Conservation (phyloP, 106 monocot genomes). For the Xerophyta viscosa region DNA sequence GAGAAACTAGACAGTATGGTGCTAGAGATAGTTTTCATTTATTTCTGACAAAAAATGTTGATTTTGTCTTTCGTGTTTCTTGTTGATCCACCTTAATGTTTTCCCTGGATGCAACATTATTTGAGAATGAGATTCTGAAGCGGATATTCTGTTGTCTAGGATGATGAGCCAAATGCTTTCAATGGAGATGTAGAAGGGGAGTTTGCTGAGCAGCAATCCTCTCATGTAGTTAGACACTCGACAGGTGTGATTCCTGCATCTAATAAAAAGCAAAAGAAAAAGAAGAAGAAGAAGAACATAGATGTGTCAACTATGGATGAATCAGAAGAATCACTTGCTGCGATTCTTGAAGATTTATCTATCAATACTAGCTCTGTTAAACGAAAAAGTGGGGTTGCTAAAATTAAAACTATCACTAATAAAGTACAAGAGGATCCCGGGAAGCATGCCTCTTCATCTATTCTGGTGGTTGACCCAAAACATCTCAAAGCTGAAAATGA, state of each 20-base stretch:
- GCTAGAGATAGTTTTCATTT: no score
- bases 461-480: constrained; percentile 72
- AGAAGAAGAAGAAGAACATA: constrained; percentile 88
- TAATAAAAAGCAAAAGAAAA: constrained; percentile 79
- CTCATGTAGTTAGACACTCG: constrained; percentile 14
- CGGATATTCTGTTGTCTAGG: constrained; percentile 28
- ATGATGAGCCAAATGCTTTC: constrained; percentile 39
- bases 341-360: constrained; percentile 66
- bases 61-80: neutral
- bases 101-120: neutral
- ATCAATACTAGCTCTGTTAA: constrained; percentile 24
- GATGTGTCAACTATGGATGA: constrained; percentile 10
- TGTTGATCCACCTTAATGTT: neutral
- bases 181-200: constrained; percentile 8
- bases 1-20: no score
- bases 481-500: constrained; percentile 92
- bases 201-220: constrained; percentile 15
- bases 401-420: constrained; percentile 7
- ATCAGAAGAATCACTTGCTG: constrained; percentile 47
- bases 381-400: neutral
- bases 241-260: constrained; percentile 11
- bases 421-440: constrained; percentile 9
- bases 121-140: neutral
- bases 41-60: no score
- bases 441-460: constrained; percentile 18